Evolutionary conservation across 1,139 yeast species (phyloP), one percentile per base, ranked within the genome.

Genomic region (Yarrowia galli): DNA sequence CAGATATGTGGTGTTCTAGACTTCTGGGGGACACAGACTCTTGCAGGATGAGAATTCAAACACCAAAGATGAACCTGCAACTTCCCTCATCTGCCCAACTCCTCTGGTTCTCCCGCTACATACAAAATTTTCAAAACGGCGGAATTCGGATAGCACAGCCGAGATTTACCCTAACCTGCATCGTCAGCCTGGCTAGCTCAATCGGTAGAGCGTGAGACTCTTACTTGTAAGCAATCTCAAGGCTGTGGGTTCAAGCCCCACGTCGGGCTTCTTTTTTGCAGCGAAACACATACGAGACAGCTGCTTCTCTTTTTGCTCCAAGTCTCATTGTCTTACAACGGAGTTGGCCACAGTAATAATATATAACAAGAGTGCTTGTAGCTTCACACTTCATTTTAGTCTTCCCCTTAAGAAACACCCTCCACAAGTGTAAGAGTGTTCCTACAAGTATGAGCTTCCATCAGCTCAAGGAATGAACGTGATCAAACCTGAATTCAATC

Each of bases 221-320:
- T 51, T 51, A 51, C 6, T 32, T n/a, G 10, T 32, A 49, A 18
- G 56, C 15, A 23, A 51, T 51, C 56, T 51, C 56, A 51, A 51
- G 56, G 56, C 56, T 51, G 56, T 51, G 56, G 56, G 56, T 51
- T 51, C 56, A 51, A 51, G 56, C 56, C 56, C 56, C 56, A 51
- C 56, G 56, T 51, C 56, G 56, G 56, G 56, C 56, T 51, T 35
- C 18, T 20, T 51, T 51, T 51, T 51, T 49, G 9, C 1, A 38
- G 42, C 18, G 5, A 9, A 35, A 35, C 5, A n/a, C n/a, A n/a
- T n/a, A n/a, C n/a, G n/a, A n/a, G n/a, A n/a, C n/a, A n/a, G n/a
- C n/a, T n/a, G n/a, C n/a, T n/a, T n/a, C n/a, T n/a, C n/a, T n/a
- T n/a, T n/a, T n/a, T n/a, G n/a, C n/a, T n/a, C n/a, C n/a, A n/a